These are phyloP conservation scores for Zymoseptoria pseudotritici DNA, from an alignment of 2,329 filamentous ascomycete species.

Conservation along the genomic window DNA sequence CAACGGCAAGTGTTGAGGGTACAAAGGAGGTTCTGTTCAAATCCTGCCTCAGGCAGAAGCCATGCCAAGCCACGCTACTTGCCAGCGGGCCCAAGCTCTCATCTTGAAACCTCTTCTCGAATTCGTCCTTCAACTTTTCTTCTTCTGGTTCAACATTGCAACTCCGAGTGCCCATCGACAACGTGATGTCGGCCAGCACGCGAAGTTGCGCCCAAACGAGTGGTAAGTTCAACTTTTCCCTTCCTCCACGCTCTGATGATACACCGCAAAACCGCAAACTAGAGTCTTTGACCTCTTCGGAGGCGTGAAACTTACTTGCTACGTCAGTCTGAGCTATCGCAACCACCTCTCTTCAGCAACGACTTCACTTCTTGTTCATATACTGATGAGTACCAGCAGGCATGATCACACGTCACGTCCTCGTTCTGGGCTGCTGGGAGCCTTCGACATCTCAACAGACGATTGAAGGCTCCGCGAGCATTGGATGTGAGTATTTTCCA, in stretches of 20 bases:
- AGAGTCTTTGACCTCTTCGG: slow-evolving; percentile 23
- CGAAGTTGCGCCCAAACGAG: neutral
- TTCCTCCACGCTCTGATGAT: slow-evolving; percentile 8
- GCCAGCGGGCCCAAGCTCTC: neutral
- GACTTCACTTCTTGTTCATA: neutral
- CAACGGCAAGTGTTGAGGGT: no score
- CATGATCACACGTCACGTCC: neutral
- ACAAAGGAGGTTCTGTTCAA: no score
- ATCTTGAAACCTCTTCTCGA: neutral
- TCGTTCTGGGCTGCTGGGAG: neutral
- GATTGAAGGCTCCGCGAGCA: neutral
- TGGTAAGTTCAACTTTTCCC: neutral
- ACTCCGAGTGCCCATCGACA: neutral
- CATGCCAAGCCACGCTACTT: neutral
- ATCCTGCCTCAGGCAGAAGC: neutral
- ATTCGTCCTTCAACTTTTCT: neutral
- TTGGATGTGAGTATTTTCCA: slow-evolving; percentile 1
- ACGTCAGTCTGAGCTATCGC: slow-evolving; percentile 21
- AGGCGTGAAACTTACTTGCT: slow-evolving; percentile 24
- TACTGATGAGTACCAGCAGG: neutral
- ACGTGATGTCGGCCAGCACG: neutral
- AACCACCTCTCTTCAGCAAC: neutral
- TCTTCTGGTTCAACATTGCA: neutral
- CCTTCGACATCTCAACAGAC: neutral
- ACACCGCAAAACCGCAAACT: slow-evolving; percentile 24